phyloP scores from a whole-genome alignment of 129 eudicot species.

The Pittosporum tobira region DNA sequence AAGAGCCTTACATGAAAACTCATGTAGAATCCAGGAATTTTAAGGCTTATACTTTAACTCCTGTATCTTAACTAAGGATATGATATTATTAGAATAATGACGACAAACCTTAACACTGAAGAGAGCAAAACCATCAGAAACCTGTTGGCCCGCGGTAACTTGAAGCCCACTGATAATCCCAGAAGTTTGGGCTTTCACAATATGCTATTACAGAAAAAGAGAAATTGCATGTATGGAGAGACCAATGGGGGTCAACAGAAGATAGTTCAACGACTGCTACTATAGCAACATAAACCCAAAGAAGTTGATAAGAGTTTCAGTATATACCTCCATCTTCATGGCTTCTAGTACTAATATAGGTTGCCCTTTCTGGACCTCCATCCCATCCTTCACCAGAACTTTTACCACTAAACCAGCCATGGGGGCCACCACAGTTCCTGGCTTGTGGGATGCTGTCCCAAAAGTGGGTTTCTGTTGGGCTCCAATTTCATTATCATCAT shows the following conservation, averaged over 20 bases:
- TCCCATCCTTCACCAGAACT: slow-evolving; percentile 64
- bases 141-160: slow-evolving; percentile 71
- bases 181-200: slow-evolving; percentile 70
- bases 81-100: background rate
- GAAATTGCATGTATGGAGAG: background rate
- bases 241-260: background rate
- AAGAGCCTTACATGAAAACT: too few relatives aligned
- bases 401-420: slow-evolving; percentile 95
- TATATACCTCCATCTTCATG: slow-evolving; percentile 96
- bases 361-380: slow-evolving; percentile 68
- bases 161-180: slow-evolving; percentile 74
- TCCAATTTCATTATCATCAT: slow-evolving; percentile 51
- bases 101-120: slow-evolving; percentile 64
- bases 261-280: background rate
- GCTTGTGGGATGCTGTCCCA: slow-evolving; percentile 51
- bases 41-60: background rate
- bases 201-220: slow-evolving; percentile 48
- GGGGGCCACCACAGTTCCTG: slow-evolving; percentile 77
- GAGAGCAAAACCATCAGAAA: slow-evolving; percentile 67
- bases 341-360: slow-evolving; percentile 94
- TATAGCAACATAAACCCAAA: background rate
- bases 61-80: background rate
- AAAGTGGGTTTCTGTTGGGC: slow-evolving; percentile 34
- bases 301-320: background rate
- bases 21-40: too few relatives aligned